Evolutionary conservation across 768 basidiomycete genomes (phyloP), one percentile per base, ranked within the genome.

Genomic region (Auricularia cornea): DNA sequence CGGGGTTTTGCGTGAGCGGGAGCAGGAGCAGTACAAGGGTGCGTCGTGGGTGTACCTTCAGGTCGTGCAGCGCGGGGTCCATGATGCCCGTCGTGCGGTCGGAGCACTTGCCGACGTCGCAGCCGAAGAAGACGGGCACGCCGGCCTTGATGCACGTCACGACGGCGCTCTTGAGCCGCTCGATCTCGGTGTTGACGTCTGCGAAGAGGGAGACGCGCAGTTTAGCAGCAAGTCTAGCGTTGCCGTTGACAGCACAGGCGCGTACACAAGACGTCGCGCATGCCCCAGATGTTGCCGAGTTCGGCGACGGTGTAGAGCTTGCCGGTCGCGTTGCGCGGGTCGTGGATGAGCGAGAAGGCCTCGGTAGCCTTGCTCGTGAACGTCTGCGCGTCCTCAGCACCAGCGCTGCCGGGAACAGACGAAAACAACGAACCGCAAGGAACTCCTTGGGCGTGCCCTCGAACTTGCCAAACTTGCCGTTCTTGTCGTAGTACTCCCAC

Each of bases 51-150:
- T n/a, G n/a, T 30, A 87, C 89, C 82, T 90, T 89, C 71, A 90
- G 91, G 69, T 92, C 88, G 72, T 86, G 92, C 26, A 95, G 79
- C 18, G 82, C 82, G 29, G 85, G 83, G 71, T 94, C 94, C 94
- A 96, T 92, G 66, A 97, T 86, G 29, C 95, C 96, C 2, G 80
- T 73, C 29, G 74, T 68, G 28, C 79, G 78, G 67, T 91, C 86
- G 3, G 88, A 89, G 71, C 85, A 91, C 71, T 97, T 84, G 38
- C 94, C 94, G 54, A 97, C 94, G 71, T 98, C 96, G 72, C 95
- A 97, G 0, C 94, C 96, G 71, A 98, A 98, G 83, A 96, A 97
- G 54, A 95, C 88, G 3, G 94, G 89, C 41, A 87, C 85, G 44
- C 92, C 90, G 29, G 90, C 89, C 75, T 92, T 92, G 78, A 96